Conservation (phyloP, 352 stramenopile species). For the Pythium volutum region DNA sequence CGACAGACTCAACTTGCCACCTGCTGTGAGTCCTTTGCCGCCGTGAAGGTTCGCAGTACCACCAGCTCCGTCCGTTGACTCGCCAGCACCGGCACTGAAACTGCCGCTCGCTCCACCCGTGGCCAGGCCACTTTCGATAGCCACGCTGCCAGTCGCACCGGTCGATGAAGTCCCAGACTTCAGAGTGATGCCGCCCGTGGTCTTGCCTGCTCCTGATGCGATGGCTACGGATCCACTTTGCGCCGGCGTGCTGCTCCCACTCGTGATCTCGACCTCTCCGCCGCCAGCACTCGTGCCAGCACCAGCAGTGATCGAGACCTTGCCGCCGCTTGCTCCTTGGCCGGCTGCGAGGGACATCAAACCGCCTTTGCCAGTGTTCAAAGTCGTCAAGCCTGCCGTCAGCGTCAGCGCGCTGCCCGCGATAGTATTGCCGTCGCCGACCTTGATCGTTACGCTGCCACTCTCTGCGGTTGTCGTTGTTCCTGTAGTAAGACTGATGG, state of each 20-base stretch:
- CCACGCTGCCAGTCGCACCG: conserved; percentile 18
- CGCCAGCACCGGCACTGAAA: conserved; percentile 18
- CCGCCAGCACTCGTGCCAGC: conserved; percentile 41
- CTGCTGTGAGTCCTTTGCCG: conserved; percentile 29
- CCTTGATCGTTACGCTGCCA: conserved; percentile 40
- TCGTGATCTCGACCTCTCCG: conserved; percentile 35
- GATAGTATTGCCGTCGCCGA: conserved; percentile 34
- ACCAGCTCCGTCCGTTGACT: conserved; percentile 17
- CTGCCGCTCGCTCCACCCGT: conserved; percentile 17
- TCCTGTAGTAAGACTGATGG: conserved; percentile 20
- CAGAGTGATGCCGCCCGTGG: conserved; percentile 26
- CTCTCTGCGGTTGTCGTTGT: conserved; percentile 6
- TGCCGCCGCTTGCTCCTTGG: conserved; percentile 27
- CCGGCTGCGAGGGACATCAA: conserved; percentile 37
- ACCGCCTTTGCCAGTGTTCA: conserved; percentile 33
- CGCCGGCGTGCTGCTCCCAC: conserved; percentile 30
- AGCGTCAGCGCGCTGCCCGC: conserved; percentile 40
- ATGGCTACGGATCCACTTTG: conserved; percentile 28
- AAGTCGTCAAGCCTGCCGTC: conserved; percentile 34
- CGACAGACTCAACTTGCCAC: conserved; percentile 31
- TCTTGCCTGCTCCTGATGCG: conserved; percentile 15
- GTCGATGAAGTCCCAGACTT: conserved; percentile 29
- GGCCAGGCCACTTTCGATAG: conserved; percentile 20
- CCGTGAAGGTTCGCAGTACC: conserved; percentile 31
- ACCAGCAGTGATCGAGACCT: conserved; percentile 32